Evolutionary conservation across 306 rosid species (phyloP), one percentile per base, ranked within the genome.

Genomic region (Begonia masoniana): DNA sequence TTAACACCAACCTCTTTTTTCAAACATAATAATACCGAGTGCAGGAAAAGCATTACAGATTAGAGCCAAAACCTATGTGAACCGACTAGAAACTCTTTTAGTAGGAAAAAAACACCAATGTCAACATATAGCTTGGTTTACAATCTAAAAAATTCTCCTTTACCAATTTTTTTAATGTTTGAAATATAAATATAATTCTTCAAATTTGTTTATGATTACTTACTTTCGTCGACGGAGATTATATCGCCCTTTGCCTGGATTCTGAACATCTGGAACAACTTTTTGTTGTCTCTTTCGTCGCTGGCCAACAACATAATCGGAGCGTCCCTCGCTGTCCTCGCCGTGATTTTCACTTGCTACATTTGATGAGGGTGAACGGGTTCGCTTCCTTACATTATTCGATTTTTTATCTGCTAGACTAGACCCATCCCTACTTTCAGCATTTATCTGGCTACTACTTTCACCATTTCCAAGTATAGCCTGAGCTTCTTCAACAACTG

Each of bases 401-500:
- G 67, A 1, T 73, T 79, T 71, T 68, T 54, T 75, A 19, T 26
- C 74, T 13, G 58, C 63, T 62, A 60, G 68, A 60, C 52, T 46
- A 48, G 85, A 49, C 56, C 60, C 77, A 55, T 65, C 83, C 58
- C 58, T 81, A 60, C 67, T 67, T 71, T 76, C 91, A 62, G 79
- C 60, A 67, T 78, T 61, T 52, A 62, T 52, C 59, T 74, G 69
- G 43, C 70, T 75, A 41, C 94, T 80, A 68, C 75, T 87, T 75
- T 86, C 92, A 0, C 84, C 82, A 64, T 63, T 66, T 61, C 91
- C 97, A 63, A 88, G 83, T 45, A 89, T 57, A 59, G 75, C 71
- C 74, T 79, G 70, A 23, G 96, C 94, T 62, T 91, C 97, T 66
- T 77, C 69, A 24, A 81, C 79, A 66, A 81, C 96, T 6, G 79